phyloP scores from a whole-genome alignment of 1,139 yeast species.

The Pichia sp. region DNA sequence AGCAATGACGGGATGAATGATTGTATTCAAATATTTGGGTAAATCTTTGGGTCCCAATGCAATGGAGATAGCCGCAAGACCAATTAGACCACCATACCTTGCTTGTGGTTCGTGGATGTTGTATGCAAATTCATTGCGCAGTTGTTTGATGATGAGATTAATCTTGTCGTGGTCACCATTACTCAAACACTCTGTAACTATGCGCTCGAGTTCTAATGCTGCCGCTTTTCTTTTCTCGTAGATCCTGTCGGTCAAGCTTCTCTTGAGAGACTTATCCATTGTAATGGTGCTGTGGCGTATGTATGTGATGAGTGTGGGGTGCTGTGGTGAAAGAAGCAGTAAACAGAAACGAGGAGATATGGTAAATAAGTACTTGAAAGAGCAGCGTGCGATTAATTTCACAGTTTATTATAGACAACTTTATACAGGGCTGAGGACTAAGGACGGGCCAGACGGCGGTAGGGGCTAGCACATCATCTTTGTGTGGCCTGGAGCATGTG shows the following conservation, averaged over 20 bases:
- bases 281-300: neutral
- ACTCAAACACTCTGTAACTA: slow-evolving; percentile 64
- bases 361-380: no score
- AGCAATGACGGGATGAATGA: slow-evolving; percentile 88
- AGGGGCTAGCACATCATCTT: no score
- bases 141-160: slow-evolving; percentile 57
- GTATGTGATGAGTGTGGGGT: neutral
- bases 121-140: slow-evolving; percentile 64
- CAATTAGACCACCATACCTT: slow-evolving; percentile 69
- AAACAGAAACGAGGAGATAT: neutral
- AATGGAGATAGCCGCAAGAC: slow-evolving; percentile 70
- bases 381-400: no score
- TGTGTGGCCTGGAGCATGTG: slow-evolving; percentile 37
- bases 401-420: no score
- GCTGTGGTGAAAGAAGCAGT: no score
- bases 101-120: slow-evolving; percentile 75
- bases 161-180: slow-evolving; percentile 65
- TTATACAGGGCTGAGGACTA: no score
- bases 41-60: slow-evolving; percentile 70
- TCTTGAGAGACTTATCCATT: slow-evolving; percentile 64
- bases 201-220: slow-evolving; percentile 81
- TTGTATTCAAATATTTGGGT: slow-evolving; percentile 69
- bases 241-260: slow-evolving; percentile 82
- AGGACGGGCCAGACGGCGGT: no score
- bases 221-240: slow-evolving; percentile 94